Base-by-base conservation (phyloP, 768 basidiomycete species). In the Hydnum rufescens region DNA sequence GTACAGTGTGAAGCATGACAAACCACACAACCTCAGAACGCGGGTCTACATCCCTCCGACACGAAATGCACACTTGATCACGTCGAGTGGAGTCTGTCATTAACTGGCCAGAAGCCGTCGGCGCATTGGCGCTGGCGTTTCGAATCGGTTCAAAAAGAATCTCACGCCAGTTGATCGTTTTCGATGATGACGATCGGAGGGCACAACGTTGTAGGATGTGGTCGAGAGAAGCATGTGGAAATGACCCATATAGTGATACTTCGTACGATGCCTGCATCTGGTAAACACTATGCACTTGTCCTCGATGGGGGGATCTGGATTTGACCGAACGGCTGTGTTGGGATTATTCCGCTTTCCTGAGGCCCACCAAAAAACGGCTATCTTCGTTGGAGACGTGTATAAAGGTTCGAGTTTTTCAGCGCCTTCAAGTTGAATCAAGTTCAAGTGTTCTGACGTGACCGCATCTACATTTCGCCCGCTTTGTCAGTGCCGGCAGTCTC, bases 81-180 rank as follows among this genome's bases (percentile, higher is more conserved):
- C 26, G 13, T 67, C 69, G 36, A 74, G 77, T 31, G 64, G 43
- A n/a, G 36, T 30, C 30, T 22, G 4, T 25, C 28, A 23, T 31
- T 42, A 23, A 6, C 26, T 2, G 5, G 43, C 19, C 22, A 32
- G n/a, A n/a, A n/a, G n/a, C n/a, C n/a, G n/a, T 23, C 57, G 56
- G 84, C 80, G 47, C 75, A 68, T 56, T 79, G 77, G 5, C 67
- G 64, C 54, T 76, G 75, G 13, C 73, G 77, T 65, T n/a, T n/a
- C 83, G 80, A 23, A 80, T 60, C 16, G 83, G 84, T 58, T 88
- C 82, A 57, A 87, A 86, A n/a, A 83, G 71, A 57, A 87, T 68
- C 65, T 88, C 85, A 44, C 80, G 73, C 29, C 39, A 51, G 36
- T 57, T 47, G 18, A 57, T 6, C 22, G 26, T 31, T 5, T 43